Conservation (phyloP, 2,329 filamentous ascomycete genomes). For the Diaporthe aspalathi region DNA sequence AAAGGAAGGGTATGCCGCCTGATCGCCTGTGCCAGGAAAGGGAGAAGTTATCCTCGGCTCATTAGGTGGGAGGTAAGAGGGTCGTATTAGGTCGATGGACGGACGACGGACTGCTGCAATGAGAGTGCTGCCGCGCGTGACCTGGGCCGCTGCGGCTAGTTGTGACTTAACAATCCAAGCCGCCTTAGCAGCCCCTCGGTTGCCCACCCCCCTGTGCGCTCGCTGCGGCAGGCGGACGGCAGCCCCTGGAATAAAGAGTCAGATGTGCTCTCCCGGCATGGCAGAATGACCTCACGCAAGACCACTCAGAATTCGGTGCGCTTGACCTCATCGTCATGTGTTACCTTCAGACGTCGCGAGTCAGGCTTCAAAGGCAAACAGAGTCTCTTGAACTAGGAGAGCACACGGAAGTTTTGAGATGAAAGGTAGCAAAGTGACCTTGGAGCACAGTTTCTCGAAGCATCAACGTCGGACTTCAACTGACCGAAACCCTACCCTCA, state of each 20-base stretch:
- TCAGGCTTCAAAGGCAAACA: background rate
- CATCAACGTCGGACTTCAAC: background rate
- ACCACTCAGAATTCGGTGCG: slow-evolving; percentile 10
- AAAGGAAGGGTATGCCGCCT: background rate
- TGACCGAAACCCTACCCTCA: too few relatives aligned
- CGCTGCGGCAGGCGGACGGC: slow-evolving; percentile 23
- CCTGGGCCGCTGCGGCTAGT: slow-evolving; percentile 22
- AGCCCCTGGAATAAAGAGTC: slow-evolving; percentile 9
- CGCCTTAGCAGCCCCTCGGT: too few relatives aligned
- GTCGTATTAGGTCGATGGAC: background rate
- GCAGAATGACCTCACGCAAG: slow-evolving; percentile 14
- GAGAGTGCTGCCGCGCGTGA: slow-evolving; percentile 22
- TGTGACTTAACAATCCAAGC: slow-evolving; percentile 18
- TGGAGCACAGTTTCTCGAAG: too few relatives aligned
- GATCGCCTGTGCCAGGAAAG: background rate
- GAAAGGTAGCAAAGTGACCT: background rate
- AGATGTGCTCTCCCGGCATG: slow-evolving; percentile 24
- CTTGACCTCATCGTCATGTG: slow-evolving; percentile 21
- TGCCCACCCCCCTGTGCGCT: too few relatives aligned
- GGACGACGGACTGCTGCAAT: background rate
- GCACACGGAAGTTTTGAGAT: background rate
- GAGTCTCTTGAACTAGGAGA: background rate
- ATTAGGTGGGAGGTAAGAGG: slow-evolving; percentile 15
- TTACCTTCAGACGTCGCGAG: background rate
- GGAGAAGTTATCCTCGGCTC: background rate